Base-by-base conservation (phyloP, 257 asterid species). In the Przewalskia tangutica region DNA sequence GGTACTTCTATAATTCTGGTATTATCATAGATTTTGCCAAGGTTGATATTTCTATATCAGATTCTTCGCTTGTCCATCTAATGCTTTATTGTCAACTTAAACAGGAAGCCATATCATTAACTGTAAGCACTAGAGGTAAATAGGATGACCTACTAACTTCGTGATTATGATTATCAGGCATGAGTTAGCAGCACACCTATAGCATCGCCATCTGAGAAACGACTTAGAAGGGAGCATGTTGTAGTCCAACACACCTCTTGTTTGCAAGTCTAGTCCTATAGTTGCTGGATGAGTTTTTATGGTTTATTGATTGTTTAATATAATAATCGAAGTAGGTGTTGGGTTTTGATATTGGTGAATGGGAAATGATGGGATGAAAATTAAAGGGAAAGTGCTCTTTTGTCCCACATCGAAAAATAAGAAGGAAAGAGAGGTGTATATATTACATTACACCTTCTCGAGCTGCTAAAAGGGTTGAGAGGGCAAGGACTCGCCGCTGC, bases 201-300 rank as follows among this genome's bases (percentile, higher is more conserved):
- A 86, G 84, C 85, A 82, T 87, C 84, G 40, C 59, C 36, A 83
- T 83, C 89, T 82, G 97, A 88, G 83, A 95, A 95, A 86, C 88
- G 98, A 90, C 91, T 90, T 67, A 90, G 91, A 88, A 91, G 89
- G 82, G 99, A 95, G 89, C 96, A 92, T 83, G 83, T 85, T 71
- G 91, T 81, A 54, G 94, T 89, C 85, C 95, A 87, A 85, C 89
- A 92, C n/a, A n/a, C 70, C 36, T 53, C 79, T 51, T 73, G 79
- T 9, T 59, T 73, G 79, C 40, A 48, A 60, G 48, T 73, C 14
- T 73, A 46, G 59, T 73, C 79, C 79, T 7, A 38, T 73, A 73
- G 79, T 48, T 73, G 44, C 59, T 48, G 32, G 44, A 23, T 73
- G 60, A 48, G 62, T 20, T 48, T 70, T 48, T 73, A 40, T 73